phyloP scores from a whole-genome alignment of 1,284 basidiomycete species.

The Fomitopsis palustris region DNA sequence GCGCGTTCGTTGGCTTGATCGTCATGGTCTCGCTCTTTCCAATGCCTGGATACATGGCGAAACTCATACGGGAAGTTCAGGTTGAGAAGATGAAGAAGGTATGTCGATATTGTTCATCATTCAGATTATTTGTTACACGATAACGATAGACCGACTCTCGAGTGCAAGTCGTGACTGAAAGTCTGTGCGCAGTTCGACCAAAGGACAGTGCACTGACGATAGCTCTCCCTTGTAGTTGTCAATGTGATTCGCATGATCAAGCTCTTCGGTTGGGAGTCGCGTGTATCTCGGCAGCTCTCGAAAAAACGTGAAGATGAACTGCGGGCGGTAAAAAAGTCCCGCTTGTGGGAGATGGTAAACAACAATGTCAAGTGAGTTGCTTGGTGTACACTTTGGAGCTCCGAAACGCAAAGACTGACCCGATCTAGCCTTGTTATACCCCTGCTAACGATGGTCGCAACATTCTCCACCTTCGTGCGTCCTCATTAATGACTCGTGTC shows the following conservation, averaged over 20 bases:
- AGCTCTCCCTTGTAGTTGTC: slow-evolving; percentile 20
- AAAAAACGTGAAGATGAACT: neutral
- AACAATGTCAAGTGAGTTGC: no score
- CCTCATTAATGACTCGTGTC: neutral
- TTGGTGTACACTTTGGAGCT: neutral
- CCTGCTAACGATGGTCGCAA: slow-evolving; percentile 61
- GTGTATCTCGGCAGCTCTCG: neutral
- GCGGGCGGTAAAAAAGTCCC: slow-evolving; percentile 41
- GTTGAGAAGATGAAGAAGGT: slow-evolving; percentile 31
- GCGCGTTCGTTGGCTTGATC: slow-evolving; percentile 49
- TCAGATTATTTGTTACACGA: slow-evolving; percentile 20
- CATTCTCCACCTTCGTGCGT: slow-evolving; percentile 56
- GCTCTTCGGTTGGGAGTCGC: neutral
- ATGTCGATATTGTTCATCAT: neutral
- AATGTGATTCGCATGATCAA: neutral
- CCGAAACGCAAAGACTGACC: no score
- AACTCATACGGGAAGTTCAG: slow-evolving; percentile 27
- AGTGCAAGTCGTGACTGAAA: slow-evolving; percentile 47
- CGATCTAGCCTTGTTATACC: slow-evolving; percentile 59
- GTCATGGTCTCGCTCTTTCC: slow-evolving; percentile 51
- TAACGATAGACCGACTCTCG: slow-evolving; percentile 41
- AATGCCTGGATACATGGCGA: slow-evolving; percentile 38
- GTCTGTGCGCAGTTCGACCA: slow-evolving; percentile 28
- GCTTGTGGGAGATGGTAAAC: no score
- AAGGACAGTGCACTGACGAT: no score